These are phyloP conservation scores for Mycena leptocephala DNA, from an alignment of 768 basidiomycete genomes.

Conservation along the genomic window DNA sequence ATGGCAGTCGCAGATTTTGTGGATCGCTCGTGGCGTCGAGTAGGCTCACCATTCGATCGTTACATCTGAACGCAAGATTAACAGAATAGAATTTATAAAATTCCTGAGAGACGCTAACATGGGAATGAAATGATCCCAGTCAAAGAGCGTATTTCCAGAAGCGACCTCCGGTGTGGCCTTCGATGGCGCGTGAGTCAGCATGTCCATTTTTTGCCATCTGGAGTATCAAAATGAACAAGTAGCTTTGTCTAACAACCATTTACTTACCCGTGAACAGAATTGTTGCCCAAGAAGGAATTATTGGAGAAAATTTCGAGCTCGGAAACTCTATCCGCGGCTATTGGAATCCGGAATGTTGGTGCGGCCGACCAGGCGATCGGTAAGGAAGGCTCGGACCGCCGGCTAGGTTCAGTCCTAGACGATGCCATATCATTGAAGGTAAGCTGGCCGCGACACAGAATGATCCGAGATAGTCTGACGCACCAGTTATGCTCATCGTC, in stretches of 20 bases:
- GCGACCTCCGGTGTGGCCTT: background rate
- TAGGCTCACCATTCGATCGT: background rate
- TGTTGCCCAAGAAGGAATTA: background rate
- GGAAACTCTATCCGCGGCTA: background rate
- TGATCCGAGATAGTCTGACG: background rate
- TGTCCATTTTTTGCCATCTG: background rate
- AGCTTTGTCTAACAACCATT: background rate
- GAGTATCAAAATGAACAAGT: background rate
- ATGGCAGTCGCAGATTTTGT: background rate
- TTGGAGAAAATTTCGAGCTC: background rate
- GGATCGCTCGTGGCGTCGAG: background rate
- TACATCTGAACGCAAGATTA: background rate
- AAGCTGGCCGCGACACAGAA: background rate
- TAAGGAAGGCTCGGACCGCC: background rate
- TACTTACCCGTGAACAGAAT: background rate
- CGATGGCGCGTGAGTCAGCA: background rate
- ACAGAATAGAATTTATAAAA: background rate
- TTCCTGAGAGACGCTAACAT: background rate
- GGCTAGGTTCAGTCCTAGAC: background rate
- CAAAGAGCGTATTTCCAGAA: background rate
- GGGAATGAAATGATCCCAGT: background rate
- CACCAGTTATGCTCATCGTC: background rate
- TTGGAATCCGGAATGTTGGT: background rate
- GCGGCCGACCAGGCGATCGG: background rate
- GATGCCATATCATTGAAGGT: background rate